phyloP scores from a whole-genome alignment of 805 yeast genomes.

The Candida qinlingensis region DNA sequence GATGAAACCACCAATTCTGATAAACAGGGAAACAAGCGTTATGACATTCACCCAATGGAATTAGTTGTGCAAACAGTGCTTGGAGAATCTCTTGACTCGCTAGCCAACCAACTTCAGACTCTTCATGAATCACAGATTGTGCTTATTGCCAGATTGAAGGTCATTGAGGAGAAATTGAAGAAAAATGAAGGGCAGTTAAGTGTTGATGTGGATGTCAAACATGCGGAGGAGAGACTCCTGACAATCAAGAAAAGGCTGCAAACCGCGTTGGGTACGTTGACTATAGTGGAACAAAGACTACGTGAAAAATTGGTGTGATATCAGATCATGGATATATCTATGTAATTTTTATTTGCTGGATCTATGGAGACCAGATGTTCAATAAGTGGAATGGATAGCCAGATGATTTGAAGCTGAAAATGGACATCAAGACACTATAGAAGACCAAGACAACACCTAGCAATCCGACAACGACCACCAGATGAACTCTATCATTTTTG shows the following conservation, averaged over 20 bases:
- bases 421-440: constrained; percentile 57
- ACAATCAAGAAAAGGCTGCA: constrained; percentile 22
- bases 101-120: constrained; percentile 45
- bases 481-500: constrained; percentile 39
- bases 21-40: not conserved
- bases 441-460: constrained; percentile 43
- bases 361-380: constrained; percentile 28
- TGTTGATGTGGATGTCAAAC: constrained; percentile 13
- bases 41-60: constrained; percentile 53
- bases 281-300: constrained; percentile 29
- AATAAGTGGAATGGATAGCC: constrained; percentile 74
- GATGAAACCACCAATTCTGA: not conserved
- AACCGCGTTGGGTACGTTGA: constrained; percentile 26
- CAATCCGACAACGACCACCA: constrained; percentile 42
- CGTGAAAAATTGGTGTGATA: constrained; percentile 1
- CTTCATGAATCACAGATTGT: constrained; percentile 54
- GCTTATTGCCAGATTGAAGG: constrained; percentile 41
- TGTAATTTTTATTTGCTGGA: not conserved
- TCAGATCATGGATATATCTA: not conserved
- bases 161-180: constrained; percentile 32
- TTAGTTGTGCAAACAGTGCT: constrained; percentile 50
- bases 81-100: constrained; percentile 47
- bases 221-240: constrained; percentile 21
- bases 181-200: constrained; percentile 24
- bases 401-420: constrained; percentile 64